phyloP scores from a whole-genome alignment of 2,329 filamentous ascomycete species.

The Microcyclospora pomicola region DNA sequence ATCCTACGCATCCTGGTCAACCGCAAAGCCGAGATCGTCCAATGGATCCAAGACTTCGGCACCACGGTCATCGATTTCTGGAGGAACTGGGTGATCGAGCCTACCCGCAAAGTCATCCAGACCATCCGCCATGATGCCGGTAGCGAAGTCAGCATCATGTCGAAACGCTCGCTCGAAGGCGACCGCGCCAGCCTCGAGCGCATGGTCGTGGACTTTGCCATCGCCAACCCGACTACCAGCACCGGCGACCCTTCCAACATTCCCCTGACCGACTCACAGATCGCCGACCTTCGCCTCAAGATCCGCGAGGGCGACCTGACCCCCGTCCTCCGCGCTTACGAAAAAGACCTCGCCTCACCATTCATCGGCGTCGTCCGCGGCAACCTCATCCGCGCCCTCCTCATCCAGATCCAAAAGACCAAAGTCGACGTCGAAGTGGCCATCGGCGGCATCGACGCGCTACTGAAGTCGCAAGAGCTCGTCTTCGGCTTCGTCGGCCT shows the following conservation, averaged over 20 bases:
- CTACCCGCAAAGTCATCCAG: slow-evolving; percentile 64
- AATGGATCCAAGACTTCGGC: slow-evolving; percentile 70
- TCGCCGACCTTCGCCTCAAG: slow-evolving; percentile 60
- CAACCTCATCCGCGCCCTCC: slow-evolving; percentile 73
- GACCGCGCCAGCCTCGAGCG: slow-evolving; percentile 86
- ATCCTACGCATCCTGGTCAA: slow-evolving; percentile 67
- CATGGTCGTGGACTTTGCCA: slow-evolving; percentile 94
- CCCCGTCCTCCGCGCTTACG: slow-evolving; percentile 79
- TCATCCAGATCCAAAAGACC: slow-evolving; percentile 97
- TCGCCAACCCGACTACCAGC: slow-evolving; percentile 57
- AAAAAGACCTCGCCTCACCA: slow-evolving; percentile 71
- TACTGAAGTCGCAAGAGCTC: slow-evolving; percentile 90
- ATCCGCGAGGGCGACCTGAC: slow-evolving; percentile 89
- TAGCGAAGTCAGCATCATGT: slow-evolving; percentile 95
- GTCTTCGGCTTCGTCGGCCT: slow-evolving; percentile 96
- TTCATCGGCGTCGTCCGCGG: slow-evolving; percentile 71
- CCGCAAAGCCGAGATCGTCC: slow-evolving; percentile 59
- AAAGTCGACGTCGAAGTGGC: slow-evolving; percentile 97
- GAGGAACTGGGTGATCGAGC: slow-evolving; percentile 90
- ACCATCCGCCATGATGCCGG: slow-evolving; percentile 88
- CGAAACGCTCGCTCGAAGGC: slow-evolving; percentile 75
- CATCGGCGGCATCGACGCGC: slow-evolving; percentile 84
- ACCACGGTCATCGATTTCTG: slow-evolving; percentile 77
- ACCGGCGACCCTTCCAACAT: slow-evolving; percentile 26
- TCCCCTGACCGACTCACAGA: slow-evolving; percentile 50